A percentile compares a stretch with the other conserved stretches of the same genome.
These are phyloP conservation scores for Vicia sativa DNA, from an alignment of 306 rosid species.

Conservation along the genomic window DNA sequence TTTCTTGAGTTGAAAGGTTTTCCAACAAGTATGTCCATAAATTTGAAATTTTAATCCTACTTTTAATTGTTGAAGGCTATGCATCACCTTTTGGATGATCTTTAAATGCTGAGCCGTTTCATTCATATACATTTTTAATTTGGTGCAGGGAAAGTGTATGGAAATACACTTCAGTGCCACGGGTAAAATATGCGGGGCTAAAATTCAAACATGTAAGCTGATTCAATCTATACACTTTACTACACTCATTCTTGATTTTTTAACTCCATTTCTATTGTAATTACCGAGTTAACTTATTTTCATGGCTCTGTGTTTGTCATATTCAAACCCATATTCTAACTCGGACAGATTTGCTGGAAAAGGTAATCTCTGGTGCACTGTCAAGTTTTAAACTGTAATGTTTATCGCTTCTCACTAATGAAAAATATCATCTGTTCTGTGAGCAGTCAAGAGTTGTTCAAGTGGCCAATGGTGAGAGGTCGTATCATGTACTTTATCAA, in stretches of 20 bases:
- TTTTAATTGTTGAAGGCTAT: conserved; percentile 30
- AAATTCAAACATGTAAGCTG: conserved; percentile 82
- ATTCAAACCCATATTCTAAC: conserved; percentile 37
- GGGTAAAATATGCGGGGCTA: conserved; percentile 79
- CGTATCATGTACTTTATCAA: conserved; percentile 91
- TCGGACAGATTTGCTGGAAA: conserved; percentile 71
- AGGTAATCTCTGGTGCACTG: conserved; percentile 59
- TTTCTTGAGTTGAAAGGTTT: conserved; percentile 29
- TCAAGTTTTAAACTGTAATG: conserved; percentile 30
- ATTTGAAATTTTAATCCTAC: conserved; percentile 7
- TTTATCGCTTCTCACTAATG: conserved; percentile 39
- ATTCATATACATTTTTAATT: conserved; percentile 39
- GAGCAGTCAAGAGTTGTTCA: conserved; percentile 91
- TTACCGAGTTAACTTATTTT: conserved; percentile 55
- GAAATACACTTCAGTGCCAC: conserved; percentile 68
- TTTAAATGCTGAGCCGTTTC: conserved; percentile 30
- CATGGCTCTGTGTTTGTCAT: conserved; percentile 41
- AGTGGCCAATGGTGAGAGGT: conserved; percentile 73
- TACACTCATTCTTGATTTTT: conserved; percentile 29
- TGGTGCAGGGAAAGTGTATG: conserved; percentile 83
- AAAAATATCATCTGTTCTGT: conserved; percentile 42
- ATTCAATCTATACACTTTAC: conserved; percentile 28
- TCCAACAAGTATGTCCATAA: conserved; percentile 11
- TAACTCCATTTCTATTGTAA: conserved; percentile 29
- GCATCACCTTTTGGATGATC: conserved; percentile 29